These are phyloP conservation scores for Annulohypoxylon maeteangense DNA, from an alignment of 495 filamentous ascomycete species.

Conservation along the genomic window DNA sequence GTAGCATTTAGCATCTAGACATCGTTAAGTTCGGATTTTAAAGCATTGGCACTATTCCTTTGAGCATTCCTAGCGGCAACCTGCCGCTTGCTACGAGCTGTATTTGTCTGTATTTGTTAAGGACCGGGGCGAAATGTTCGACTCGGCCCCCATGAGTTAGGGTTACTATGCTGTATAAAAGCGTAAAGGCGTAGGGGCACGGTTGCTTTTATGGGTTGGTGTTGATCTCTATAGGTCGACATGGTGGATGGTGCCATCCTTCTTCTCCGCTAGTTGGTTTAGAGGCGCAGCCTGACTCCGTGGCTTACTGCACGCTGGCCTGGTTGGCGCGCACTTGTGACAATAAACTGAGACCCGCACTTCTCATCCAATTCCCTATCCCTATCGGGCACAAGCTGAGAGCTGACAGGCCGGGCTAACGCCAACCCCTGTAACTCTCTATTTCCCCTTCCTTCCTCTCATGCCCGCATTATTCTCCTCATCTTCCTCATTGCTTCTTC, in stretches of 20 bases:
- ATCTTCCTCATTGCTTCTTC: conserved; percentile 21
- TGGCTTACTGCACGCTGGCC: conserved; percentile 36
- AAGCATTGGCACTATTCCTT: conserved; percentile 21
- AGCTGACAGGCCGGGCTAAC: conserved; percentile 39
- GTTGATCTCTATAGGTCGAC: conserved; percentile 31
- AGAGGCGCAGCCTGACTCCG: conserved; percentile 33
- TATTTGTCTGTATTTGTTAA: not conserved
- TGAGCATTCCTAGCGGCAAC: conserved; percentile 8
- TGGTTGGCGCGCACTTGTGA: conserved; percentile 40
- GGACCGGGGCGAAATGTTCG: conserved; percentile 9
- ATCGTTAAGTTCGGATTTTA: conserved; percentile 5
- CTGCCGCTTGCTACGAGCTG: not conserved
- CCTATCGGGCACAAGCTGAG: conserved; percentile 42
- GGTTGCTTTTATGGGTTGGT: conserved; percentile 21
- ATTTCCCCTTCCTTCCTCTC: conserved; percentile 34
- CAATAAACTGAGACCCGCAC: conserved; percentile 37
- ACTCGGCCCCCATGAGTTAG: conserved; percentile 12
- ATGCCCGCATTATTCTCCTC: conserved; percentile 27
- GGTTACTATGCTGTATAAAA: conserved; percentile 4
- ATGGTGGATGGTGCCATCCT: conserved; percentile 40
- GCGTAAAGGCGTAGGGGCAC: conserved; percentile 5
- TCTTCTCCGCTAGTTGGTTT: conserved; percentile 16
- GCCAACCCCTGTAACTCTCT: conserved; percentile 29
- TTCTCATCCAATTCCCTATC: conserved; percentile 32
- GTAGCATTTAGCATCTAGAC: not conserved